phyloP scores from a whole-genome alignment of 495 filamentous ascomycete species.

The Tuber umbilicatum region DNA sequence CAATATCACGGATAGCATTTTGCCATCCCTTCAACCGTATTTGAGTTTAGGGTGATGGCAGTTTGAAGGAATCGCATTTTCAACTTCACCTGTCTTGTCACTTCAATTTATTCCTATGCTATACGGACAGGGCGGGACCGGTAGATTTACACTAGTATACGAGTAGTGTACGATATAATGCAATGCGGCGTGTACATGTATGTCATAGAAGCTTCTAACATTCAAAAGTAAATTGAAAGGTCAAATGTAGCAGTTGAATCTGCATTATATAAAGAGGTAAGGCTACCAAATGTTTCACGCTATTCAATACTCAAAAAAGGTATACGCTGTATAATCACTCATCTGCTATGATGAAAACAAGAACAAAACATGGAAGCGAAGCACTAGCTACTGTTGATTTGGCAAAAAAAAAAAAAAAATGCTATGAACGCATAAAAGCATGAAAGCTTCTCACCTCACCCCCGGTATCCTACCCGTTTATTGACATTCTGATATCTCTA shows the following conservation, averaged over 20 bases:
- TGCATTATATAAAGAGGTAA: neutral
- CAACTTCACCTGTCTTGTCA: no score
- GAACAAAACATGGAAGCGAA: neutral
- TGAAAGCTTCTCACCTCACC: slow-evolving; percentile 2
- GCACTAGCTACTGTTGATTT: neutral
- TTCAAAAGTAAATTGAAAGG: neutral
- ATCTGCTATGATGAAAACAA: neutral
- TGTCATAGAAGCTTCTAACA: neutral
- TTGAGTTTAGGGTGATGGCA: no score
- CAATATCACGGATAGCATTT: no score
- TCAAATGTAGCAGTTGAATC: neutral
- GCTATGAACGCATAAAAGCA: neutral
- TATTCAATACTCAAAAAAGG: neutral
- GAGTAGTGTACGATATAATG: no score
- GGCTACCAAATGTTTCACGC: neutral
- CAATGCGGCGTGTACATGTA: neutral
- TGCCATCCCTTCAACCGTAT: no score
- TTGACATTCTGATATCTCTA: neutral
- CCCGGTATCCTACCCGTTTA: neutral
- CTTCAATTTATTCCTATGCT: no score
- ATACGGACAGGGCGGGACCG: no score
- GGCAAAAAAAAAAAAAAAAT: neutral
- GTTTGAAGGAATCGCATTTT: no score
- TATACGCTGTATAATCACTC: neutral
- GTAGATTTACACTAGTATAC: no score